phyloP scores from a whole-genome alignment of 2,329 filamentous ascomycete species.

The Chalaropsis ovoidea region DNA sequence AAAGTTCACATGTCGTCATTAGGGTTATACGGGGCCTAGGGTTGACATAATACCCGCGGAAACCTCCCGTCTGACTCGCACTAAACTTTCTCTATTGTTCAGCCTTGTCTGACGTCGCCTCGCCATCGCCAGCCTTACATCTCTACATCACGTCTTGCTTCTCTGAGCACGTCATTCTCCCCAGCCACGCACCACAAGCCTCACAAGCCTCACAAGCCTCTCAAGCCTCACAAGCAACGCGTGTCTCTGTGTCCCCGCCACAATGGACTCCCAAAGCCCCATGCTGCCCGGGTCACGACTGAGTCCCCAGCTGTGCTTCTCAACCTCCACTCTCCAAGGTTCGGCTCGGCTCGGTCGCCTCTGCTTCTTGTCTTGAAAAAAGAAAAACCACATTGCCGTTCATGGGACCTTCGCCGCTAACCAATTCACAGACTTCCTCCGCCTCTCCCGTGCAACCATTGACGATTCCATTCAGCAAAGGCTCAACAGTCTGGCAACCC shows the following conservation, averaged over 20 bases:
- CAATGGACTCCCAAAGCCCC: slow-evolving; percentile 17
- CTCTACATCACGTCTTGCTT: neutral
- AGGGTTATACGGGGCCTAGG: neutral
- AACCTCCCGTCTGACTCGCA: neutral
- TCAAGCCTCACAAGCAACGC: neutral
- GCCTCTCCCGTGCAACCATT: slow-evolving; percentile 69
- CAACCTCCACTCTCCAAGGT: slow-evolving; percentile 59
- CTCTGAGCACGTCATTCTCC: neutral
- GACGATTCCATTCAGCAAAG: slow-evolving; percentile 93
- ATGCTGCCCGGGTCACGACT: slow-evolving; percentile 32
- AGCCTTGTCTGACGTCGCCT: slow-evolving; percentile 12
- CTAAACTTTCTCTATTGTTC: neutral
- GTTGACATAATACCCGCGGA: neutral
- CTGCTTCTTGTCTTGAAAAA: slow-evolving; percentile 1
- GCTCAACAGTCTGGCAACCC: slow-evolving; percentile 77
- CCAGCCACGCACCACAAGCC: too few species aligned
- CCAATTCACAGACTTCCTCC: slow-evolving; percentile 64
- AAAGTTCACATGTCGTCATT: slow-evolving; percentile 5
- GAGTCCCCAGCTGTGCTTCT: slow-evolving; percentile 70
- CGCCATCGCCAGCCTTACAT: neutral
- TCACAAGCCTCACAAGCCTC: too few species aligned
- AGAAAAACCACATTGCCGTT: neutral
- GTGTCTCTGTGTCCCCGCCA: neutral
- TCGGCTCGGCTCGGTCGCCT: slow-evolving; percentile 27
- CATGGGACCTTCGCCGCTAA: neutral